Evolutionary conservation across 2,329 filamentous ascomycete genomes (phyloP).

Genomic region (Drechslerella dactyloides): DNA sequence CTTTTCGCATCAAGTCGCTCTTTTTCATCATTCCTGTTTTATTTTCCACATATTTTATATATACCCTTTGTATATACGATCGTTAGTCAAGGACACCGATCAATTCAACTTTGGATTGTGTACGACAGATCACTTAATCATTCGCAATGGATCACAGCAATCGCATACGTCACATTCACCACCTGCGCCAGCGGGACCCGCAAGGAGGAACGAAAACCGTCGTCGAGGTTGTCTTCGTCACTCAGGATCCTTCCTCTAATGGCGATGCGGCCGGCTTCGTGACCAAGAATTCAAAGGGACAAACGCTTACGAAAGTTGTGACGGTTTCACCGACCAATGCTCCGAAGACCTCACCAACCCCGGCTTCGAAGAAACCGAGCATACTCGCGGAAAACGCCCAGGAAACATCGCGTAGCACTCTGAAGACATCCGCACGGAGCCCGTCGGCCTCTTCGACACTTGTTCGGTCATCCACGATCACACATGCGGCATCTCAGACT

Average conservation of each 20-base stretch:
- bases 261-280: slow-evolving; percentile 29
- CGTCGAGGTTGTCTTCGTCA: slow-evolving; percentile 50
- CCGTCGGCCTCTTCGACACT: slow-evolving; percentile 13
- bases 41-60: slow-evolving; percentile 17
- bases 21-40: slow-evolving; percentile 14
- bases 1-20: slow-evolving; percentile 38
- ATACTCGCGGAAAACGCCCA: slow-evolving; percentile 15
- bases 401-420: slow-evolving; percentile 18
- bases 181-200: slow-evolving; percentile 38
- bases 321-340: slow-evolving; percentile 3
- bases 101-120: slow-evolving; percentile 12
- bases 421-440: slow-evolving; percentile 33
- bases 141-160: slow-evolving; percentile 47
- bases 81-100: slow-evolving; percentile 24
- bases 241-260: slow-evolving; percentile 23
- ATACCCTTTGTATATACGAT: slow-evolving; percentile 17
- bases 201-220: slow-evolving; percentile 48
- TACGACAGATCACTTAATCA: slow-evolving; percentile 36
- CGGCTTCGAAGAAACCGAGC: slow-evolving; percentile 24
- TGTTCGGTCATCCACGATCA: slow-evolving; percentile 11
- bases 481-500: slow-evolving; percentile 21
- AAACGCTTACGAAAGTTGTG: not conserved
- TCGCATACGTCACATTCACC: slow-evolving; percentile 43
- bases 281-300: slow-evolving; percentile 12
- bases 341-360: slow-evolving; percentile 8